Evolutionary conservation across 2,329 filamentous ascomycete genomes (phyloP).

Genomic region (Mycosphaerelloides madeirae): DNA sequence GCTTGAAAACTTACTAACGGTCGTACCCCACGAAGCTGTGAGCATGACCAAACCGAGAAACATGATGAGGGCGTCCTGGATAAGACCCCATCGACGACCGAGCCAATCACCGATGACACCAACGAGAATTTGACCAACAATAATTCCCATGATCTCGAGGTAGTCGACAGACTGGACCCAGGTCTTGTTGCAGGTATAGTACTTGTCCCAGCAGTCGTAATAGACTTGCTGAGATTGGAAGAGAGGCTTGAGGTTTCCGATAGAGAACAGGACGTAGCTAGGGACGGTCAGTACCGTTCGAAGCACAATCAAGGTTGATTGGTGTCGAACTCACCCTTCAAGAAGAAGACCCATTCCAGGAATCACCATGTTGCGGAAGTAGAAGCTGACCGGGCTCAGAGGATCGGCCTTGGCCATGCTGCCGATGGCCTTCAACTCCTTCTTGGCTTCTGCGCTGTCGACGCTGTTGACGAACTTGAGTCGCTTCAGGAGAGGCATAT

Average conservation of each 20-base stretch:
- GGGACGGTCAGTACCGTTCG: slow-evolving; percentile 1
- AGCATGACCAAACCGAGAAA: slow-evolving; percentile 88
- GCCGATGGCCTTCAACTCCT: slow-evolving; percentile 65
- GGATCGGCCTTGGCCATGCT: slow-evolving; percentile 82
- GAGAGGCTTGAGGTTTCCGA: slow-evolving; percentile 83
- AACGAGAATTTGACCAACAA: slow-evolving; percentile 84
- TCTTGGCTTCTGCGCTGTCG: slow-evolving; percentile 63
- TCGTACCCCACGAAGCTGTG: slow-evolving; percentile 82
- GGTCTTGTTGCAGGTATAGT: slow-evolving; percentile 64
- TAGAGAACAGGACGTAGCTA: slow-evolving; percentile 92
- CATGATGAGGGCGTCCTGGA: slow-evolving; percentile 94
- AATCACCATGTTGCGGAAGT: slow-evolving; percentile 85
- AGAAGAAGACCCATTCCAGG: slow-evolving; percentile 88
- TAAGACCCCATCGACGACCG: slow-evolving; percentile 89
- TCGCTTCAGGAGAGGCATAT: slow-evolving; percentile 67
- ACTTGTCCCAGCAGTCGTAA: slow-evolving; percentile 65
- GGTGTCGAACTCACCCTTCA: slow-evolving; percentile 58
- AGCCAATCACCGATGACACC: slow-evolving; percentile 77
- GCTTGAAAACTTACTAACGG: slow-evolving; percentile 42
- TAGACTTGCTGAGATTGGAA: slow-evolving; percentile 63
- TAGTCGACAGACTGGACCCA: slow-evolving; percentile 86
- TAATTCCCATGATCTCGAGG: slow-evolving; percentile 90
- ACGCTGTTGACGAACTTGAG: slow-evolving; percentile 70
- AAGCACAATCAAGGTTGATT: neutral
- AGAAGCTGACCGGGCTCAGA: slow-evolving; percentile 75